Evolutionary conservation across 768 basidiomycete species (phyloP).

Genomic region (Harrya chromipes): DNA sequence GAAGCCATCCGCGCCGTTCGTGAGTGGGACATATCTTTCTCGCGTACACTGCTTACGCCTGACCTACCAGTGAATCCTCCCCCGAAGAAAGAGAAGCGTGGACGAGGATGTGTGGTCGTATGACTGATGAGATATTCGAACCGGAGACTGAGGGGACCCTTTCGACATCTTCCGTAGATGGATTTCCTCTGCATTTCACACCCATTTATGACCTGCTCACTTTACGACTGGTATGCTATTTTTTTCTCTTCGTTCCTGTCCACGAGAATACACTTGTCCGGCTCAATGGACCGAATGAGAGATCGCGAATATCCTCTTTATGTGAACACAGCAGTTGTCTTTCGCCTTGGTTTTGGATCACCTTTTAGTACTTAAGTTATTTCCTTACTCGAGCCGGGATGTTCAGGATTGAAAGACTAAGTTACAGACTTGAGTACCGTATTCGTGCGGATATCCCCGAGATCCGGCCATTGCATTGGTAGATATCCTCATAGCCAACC

Average conservation of each 20-base stretch:
- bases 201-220: slow-evolving; percentile 69
- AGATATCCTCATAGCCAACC: no score
- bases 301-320: not conserved
- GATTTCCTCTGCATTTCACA: slow-evolving; percentile 45
- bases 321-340: no score
- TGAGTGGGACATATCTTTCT: slow-evolving; percentile 43
- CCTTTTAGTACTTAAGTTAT: no score
- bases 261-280: slow-evolving; percentile 36
- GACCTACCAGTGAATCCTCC: slow-evolving; percentile 67
- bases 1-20: slow-evolving; percentile 96
- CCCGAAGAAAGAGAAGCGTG: slow-evolving; percentile 51
- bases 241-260: slow-evolving; percentile 29
- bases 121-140: slow-evolving; percentile 38
- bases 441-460: no score
- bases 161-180: slow-evolving; percentile 29
- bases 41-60: slow-evolving; percentile 6
- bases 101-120: slow-evolving; percentile 66
- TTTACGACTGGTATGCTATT: slow-evolving; percentile 59
- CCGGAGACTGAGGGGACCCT: slow-evolving; percentile 17
- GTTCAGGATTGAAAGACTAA: no score
- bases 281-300: slow-evolving; percentile 22
- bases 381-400: no score
- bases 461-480: no score
- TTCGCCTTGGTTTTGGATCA: no score
- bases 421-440: no score